Evolutionary conservation across 2,329 filamentous ascomycete genomes (phyloP), one percentile per base, ranked within the genome.

Genomic region (Penicillium verrucosum): DNA sequence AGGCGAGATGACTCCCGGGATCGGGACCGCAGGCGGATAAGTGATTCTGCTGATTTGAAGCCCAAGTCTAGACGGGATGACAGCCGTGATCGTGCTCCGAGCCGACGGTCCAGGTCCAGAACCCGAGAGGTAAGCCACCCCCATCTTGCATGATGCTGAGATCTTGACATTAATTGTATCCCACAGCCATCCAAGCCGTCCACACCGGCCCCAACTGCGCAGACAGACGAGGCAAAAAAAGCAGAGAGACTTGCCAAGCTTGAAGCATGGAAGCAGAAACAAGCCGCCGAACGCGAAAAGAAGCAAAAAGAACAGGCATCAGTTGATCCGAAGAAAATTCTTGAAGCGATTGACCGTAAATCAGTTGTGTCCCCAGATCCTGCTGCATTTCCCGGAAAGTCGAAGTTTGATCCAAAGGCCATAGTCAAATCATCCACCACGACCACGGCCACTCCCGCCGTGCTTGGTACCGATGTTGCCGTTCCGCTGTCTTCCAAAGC

Each of bases 231-330:
- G 59, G 86, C 91, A 48, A 91, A 89, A 70, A 90, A 92, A 72
- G 89, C 88, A 48, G 89, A 93, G 73, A 82, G 89, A 60, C 80
- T 92, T 42, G 90, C 90, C 29, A 92, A 90, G 70, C 77, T 96
- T 29, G 90, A 93, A 72, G 89, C 90, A 56, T 96, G 92, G 92
- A 96, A 96, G 77, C 89, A 91, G 75, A 93, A 92, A 75, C 88
- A 91, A 70, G 81, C 81, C 6, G 89, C 90, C 62, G 85, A 86
- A 70, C 87, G 88, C 65, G 87, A 88, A 65, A 83, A 83, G 60
- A 90, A 90, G 70, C 85, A 89, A 70, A 86, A 85, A 67, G 84
- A 89, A 66, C 81, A 86, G 43, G 75, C 75, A 38, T 85, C 85
- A 51, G 84, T 83, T 56, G 86, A 85, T 61, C 83, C 87, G 38